Percentiles rank a stretch among this genome's conserved stretches.
Evolutionary conservation across 306 rosid species (phyloP).

Genomic region (Cucurbita moschata): DNA sequence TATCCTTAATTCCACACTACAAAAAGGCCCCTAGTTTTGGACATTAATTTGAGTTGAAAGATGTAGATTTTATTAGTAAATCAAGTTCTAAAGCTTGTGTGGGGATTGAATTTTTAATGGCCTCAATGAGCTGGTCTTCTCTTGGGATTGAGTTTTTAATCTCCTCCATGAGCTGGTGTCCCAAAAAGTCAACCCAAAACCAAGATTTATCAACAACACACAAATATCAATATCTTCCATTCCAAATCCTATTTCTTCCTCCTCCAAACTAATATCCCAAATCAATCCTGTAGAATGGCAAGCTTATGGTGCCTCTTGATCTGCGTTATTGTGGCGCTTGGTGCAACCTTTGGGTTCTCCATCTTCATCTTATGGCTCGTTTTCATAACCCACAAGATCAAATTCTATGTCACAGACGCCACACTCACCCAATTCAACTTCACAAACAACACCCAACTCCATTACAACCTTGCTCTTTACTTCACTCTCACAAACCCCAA

Average conservation of each 20-base stretch:
- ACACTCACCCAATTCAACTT: constrained; percentile 20
- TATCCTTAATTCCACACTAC: not conserved
- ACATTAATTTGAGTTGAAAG: not conserved
- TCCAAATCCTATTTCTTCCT: not conserved
- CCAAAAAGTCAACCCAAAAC: not conserved
- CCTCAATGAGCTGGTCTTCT: not conserved
- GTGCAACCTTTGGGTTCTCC: not conserved
- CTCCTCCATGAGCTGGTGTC: not conserved
- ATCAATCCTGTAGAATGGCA: not conserved
- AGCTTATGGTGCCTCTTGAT: not conserved
- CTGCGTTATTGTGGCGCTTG: not conserved
- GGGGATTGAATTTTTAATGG: not conserved
- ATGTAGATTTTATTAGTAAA: not conserved
- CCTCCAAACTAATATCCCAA: not conserved
- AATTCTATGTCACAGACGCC: constrained; percentile 29
- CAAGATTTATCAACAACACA: not conserved
- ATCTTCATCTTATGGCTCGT: constrained; percentile 28
- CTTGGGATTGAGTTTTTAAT: too few species aligned
- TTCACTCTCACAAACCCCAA: constrained; percentile 46
- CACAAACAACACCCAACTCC: constrained; percentile 10
- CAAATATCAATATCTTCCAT: too few species aligned
- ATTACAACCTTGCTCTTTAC: not conserved
- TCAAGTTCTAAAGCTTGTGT: not conserved
- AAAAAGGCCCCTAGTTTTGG: not conserved
- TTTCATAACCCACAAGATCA: constrained; percentile 33